Base-by-base conservation (phyloP, 2,329 filamentous ascomycete genomes). In the Fusarium sp. region DNA sequence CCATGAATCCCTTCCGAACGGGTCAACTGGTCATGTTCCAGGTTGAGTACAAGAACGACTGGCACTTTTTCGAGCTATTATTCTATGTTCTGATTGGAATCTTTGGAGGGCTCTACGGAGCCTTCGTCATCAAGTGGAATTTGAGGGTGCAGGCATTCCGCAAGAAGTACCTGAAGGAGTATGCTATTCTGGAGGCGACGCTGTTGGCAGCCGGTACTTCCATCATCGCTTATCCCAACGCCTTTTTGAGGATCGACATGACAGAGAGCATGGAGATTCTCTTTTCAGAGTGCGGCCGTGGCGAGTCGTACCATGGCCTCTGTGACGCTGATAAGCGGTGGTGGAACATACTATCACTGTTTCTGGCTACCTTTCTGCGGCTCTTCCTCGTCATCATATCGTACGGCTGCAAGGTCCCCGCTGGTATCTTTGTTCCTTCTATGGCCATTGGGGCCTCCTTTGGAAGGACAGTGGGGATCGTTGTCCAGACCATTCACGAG, bases 1-100 rank as follows among this genome's bases (percentile, higher is more conserved):
- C 91, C 55, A 96, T 99, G 92, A 99, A 99, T 69, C 95, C 95
- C 19, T 99, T 99, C 77, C 83, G 95, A 48, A 98, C 95, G 0
- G 95, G 95, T 17, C 95, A 99, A 73, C 84, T 99, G 37, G 95
- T 99, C 85, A 98, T 99, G 94, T 99, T 99, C 76, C 93, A 97
- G 70, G 94, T 99, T 70, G 87, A 88, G 69, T 99, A 99, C 72
- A 94, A 98, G 75, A 89, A 94, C 36, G 89, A 91, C 36, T 99
- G 95, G 95, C 95, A 99, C 78, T 97, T 97, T 71, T 99, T 99
- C 72, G 95, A 99, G 74, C 83, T 95, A 4, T 76, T 97, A 23
- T 98, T 98, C 73, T 99, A 96, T 76, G 84, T 97, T 64, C 80
- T 97, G 49, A 87, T 99, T 61, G 95, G 95, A 42, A 84, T 95